Evolutionary conservation across 2,329 filamentous ascomycete species (phyloP), one percentile per base, ranked within the genome.

Genomic region (Pseudocercospora eumusae): DNA sequence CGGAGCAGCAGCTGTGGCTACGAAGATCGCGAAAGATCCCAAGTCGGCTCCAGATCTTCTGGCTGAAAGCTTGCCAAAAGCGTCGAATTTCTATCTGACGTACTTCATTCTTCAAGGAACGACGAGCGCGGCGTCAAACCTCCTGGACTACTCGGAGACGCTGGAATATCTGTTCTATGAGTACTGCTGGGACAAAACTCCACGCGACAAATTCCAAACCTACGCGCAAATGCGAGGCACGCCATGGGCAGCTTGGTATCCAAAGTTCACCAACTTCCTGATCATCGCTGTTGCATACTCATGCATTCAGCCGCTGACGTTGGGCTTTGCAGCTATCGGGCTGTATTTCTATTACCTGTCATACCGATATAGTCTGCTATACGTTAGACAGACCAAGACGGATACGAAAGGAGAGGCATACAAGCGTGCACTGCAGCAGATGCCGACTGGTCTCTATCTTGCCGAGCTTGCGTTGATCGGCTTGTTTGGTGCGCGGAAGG

Each of bases 351-450:
- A 80, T 63, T 82, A 81, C 69, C 64, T 81, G 45, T 79, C 76
- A 56, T 82, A 79, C 70, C 76, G 79, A 18, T 82, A 82, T 74
- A 81, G 80, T 62, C 74, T 81, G 65, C 75, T 82, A 10, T 82
- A 80, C 67, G 78, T 80, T 11, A 54, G 67, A 25, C 79, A 79
- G 68, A 78, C 78, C 62, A 78, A 78, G 60, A 75, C 80, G 57
- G 80, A 82, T 63, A 82, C 80, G 27, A 77, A 78, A 64, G 80
- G 80, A 44, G 75, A 75, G 15, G 75, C 76, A 2, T 82, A 82
- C 68, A 75, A 77, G 57, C 77, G 78, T 25, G 80, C 80, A 4
- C 64, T 82, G 25, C 76, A 79, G 60, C 80, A 82, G 54, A 74
- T 82, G 36, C 76, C 78, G 9, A 78, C 76, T 3, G 80, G 80